Evolutionary conservation across 352 stramenopile species (phyloP).

Genomic region (Phytopythium montanum): DNA sequence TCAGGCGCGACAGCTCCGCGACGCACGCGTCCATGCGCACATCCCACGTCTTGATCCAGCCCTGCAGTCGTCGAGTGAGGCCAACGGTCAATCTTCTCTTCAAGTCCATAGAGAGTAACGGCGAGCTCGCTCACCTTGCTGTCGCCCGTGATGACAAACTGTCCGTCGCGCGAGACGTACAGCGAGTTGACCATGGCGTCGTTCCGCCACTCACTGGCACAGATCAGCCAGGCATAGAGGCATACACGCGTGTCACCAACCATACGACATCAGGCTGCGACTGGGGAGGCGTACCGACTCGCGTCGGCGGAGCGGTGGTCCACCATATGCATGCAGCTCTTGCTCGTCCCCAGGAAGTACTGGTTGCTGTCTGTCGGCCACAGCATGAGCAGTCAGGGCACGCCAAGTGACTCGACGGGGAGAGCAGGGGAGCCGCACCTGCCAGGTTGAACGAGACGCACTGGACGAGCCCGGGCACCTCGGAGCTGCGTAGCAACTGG

Average conservation of each 20-base stretch:
- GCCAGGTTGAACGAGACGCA: slow-evolving; percentile 81
- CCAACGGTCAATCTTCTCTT: background rate
- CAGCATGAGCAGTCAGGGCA: too few relatives aligned
- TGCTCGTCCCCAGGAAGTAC: slow-evolving; percentile 80
- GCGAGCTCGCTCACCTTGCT: slow-evolving; percentile 47
- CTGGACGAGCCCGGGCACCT: slow-evolving; percentile 79
- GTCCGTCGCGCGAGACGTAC: slow-evolving; percentile 68
- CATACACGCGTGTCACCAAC: background rate
- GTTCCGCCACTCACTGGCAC: slow-evolving; percentile 62
- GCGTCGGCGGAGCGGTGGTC: slow-evolving; percentile 52
- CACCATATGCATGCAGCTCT: slow-evolving; percentile 69
- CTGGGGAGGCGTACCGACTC: slow-evolving; percentile 13
- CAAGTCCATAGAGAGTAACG: background rate
- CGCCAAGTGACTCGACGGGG: too few relatives aligned
- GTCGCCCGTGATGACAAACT: slow-evolving; percentile 78
- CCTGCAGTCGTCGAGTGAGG: slow-evolving; percentile 22
- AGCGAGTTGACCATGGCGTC: slow-evolving; percentile 87
- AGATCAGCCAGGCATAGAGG: background rate
- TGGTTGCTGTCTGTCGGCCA: slow-evolving; percentile 63
- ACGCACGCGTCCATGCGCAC: slow-evolving; percentile 77
- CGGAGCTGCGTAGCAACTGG: slow-evolving; percentile 51
- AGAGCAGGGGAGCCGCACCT: slow-evolving; percentile 17
- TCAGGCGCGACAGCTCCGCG: slow-evolving; percentile 73
- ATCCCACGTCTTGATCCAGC: slow-evolving; percentile 87
- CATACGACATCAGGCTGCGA: background rate